A percentile compares a stretch with the other conserved stretches of the same genome.
Evolutionary conservation across 2,329 filamentous ascomycete species (phyloP).

Genomic region (Aureobasidium zeae): DNA sequence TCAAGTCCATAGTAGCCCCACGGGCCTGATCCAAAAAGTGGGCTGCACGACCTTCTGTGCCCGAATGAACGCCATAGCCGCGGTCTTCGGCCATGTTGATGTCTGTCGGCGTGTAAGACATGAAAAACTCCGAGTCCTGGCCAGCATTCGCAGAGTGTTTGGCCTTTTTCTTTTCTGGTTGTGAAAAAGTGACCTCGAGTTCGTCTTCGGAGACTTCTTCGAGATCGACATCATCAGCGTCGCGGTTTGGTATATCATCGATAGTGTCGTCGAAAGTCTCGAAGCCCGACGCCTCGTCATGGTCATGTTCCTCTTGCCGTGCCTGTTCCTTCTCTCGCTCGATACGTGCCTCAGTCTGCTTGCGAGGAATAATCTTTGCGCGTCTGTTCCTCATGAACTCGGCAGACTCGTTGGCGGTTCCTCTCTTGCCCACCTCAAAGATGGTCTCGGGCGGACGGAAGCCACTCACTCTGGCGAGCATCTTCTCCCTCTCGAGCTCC

Average conservation of each 20-base stretch:
- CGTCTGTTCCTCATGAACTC: constrained; percentile 67
- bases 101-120: constrained; percentile 83
- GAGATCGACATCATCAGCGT: constrained; percentile 31
- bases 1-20: constrained; percentile 82
- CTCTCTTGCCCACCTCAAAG: constrained; percentile 80
- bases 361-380: constrained; percentile 49
- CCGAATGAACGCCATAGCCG: constrained; percentile 86
- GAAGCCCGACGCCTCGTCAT: constrained; percentile 19
- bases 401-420: constrained; percentile 57
- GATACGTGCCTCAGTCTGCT: constrained; percentile 18
- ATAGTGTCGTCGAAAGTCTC: constrained; percentile 28
- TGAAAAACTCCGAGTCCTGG: constrained; percentile 85
- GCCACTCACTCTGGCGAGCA: constrained; percentile 79
- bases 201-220: constrained; percentile 44
- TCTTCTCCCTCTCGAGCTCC: constrained; percentile 67
- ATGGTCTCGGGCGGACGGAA: constrained; percentile 89
- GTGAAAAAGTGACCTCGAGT: constrained; percentile 44
- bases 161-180: constrained; percentile 21
- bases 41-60: constrained; percentile 45
- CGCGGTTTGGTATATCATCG: constrained; percentile 29
- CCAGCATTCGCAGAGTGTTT: constrained; percentile 38
- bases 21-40: constrained; percentile 87
- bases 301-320: constrained; percentile 25
- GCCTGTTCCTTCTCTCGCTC: too few relatives aligned
- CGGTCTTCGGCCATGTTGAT: constrained; percentile 78